Percentiles rank a stretch among this genome's conserved stretches.
phyloP scores from a whole-genome alignment of 495 filamentous ascomycete species.

The Tuber magnatum region DNA sequence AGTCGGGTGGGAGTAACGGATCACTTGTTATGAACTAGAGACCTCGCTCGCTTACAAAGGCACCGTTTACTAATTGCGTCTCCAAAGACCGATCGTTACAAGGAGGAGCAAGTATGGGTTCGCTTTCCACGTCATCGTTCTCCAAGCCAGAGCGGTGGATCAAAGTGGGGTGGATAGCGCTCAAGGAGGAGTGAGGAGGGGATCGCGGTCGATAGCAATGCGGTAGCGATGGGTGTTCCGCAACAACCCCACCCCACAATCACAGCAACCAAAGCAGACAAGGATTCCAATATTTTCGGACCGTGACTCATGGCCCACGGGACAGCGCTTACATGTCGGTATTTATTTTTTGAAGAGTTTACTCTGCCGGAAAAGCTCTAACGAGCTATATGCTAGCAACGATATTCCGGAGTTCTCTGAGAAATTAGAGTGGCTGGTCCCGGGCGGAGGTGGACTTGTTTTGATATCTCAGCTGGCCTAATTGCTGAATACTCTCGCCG shows the following conservation, averaged over 20 bases:
- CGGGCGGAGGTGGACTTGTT: neutral
- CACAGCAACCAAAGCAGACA: neutral
- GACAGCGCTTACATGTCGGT: neutral
- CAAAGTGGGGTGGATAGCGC: neutral
- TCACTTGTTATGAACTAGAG: neutral
- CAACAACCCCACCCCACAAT: slow-evolving; percentile 1
- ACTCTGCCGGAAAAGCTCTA: neutral
- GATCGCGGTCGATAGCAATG: neutral
- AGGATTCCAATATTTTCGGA: slow-evolving; percentile 3
- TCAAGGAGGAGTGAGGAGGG: neutral
- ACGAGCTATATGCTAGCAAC: neutral
- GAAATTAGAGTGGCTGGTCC: slow-evolving; percentile 4
- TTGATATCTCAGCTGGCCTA: neutral
- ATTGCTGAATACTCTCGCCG: neutral
- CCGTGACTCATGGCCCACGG: neutral
- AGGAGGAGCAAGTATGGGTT: neutral
- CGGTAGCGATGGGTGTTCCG: neutral
- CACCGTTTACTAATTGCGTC: neutral
- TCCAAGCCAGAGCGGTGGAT: neutral
- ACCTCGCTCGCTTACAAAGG: neutral
- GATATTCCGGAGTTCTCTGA: neutral
- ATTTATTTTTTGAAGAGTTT: neutral
- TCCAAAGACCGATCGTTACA: neutral
- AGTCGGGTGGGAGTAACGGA: neutral
- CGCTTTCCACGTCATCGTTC: neutral